Conservation (phyloP, 176 grass and related monocot species). For the Oryza longistaminata region DNA sequence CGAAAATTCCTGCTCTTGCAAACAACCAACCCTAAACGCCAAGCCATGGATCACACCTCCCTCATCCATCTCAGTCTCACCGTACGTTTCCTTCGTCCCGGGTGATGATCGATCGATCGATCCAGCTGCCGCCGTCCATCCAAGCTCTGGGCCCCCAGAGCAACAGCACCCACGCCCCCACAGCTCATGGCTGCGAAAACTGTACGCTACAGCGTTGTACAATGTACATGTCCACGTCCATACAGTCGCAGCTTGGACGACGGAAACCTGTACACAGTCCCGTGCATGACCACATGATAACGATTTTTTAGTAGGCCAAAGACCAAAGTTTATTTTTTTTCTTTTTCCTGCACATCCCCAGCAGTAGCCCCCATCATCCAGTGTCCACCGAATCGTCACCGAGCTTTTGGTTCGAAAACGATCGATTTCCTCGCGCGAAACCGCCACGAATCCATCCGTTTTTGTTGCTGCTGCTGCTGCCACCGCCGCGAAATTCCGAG, state of each 20-base stretch:
- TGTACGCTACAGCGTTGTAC: background rate
- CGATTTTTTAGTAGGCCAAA: constrained; percentile 22
- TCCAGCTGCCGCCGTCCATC: background rate
- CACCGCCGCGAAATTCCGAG: background rate
- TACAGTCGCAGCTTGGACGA: background rate
- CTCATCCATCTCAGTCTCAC: background rate
- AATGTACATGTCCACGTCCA: constrained; percentile 25
- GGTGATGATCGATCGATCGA: background rate
- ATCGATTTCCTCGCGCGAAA: background rate
- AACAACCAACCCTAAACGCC: background rate
- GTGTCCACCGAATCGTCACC: background rate
- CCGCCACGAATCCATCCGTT: background rate
- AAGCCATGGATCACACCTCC: background rate
- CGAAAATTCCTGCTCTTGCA: too few relatives aligned
- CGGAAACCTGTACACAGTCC: background rate
- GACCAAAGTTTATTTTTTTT: background rate
- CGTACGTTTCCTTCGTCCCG: background rate
- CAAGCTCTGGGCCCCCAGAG: background rate
- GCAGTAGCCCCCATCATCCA: constrained; percentile 16
- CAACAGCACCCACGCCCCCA: background rate
- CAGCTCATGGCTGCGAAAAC: background rate
- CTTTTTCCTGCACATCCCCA: background rate
- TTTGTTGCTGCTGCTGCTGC: background rate
- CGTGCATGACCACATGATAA: constrained; percentile 30
- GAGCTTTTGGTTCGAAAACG: constrained; percentile 20